These are phyloP conservation scores for Thoreauomyces humboldtii DNA, from an alignment of 192 early-diverging fungal species.

Conservation along the genomic window DNA sequence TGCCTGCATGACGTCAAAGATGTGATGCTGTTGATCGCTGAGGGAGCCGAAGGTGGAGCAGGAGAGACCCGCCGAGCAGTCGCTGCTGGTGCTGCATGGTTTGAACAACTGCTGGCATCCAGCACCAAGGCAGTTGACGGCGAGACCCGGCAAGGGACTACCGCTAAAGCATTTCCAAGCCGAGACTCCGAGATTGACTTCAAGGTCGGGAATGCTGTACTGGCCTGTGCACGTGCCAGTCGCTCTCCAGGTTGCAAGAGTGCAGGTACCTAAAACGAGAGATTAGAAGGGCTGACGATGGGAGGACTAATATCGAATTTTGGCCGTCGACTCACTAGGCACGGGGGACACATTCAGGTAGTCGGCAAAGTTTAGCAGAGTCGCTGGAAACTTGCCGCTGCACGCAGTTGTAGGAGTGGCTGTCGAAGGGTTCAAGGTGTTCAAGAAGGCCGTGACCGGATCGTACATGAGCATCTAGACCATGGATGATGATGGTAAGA, in stretches of 20 bases:
- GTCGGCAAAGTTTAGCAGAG: background rate
- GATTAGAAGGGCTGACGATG: too few relatives aligned
- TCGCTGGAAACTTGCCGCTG: background rate
- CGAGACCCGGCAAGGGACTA: background rate
- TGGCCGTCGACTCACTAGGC: too few relatives aligned
- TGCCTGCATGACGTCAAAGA: background rate
- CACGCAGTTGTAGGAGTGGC: background rate
- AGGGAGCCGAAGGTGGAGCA: background rate
- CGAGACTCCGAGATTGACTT: background rate
- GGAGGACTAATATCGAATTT: too few relatives aligned
- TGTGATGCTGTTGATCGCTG: background rate
- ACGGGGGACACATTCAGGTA: too few relatives aligned
- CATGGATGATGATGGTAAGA: background rate
- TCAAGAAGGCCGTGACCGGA: background rate
- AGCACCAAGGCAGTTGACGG: background rate
- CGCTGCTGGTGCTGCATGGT: background rate
- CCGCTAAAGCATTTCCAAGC: background rate
- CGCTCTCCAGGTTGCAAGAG: background rate
- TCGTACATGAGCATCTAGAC: background rate
- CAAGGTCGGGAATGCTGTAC: background rate
- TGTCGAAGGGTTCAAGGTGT: background rate
- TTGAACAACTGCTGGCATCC: background rate
- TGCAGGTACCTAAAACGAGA: background rate
- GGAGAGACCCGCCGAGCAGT: background rate
- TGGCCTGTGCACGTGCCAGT: background rate